Conservation (phyloP, 257 asterid genomes). For the Voacanga thouarsii region DNA sequence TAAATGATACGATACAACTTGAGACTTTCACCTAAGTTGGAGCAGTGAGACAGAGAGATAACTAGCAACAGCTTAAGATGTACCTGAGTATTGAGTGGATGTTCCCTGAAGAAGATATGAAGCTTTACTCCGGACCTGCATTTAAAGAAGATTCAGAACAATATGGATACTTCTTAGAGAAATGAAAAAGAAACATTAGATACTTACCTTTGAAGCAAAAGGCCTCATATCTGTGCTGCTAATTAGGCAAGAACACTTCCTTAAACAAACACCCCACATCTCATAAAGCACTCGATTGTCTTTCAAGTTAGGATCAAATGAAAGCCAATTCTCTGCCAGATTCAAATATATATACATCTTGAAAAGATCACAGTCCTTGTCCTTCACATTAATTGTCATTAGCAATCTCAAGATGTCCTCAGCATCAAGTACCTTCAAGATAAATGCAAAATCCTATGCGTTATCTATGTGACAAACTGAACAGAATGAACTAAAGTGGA, state of each 20-base stretch:
- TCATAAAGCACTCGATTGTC: conserved; percentile 40
- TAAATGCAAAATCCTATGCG: neutral
- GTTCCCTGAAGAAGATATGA: conserved; percentile 84
- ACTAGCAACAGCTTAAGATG: neutral
- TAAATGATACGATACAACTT: neutral
- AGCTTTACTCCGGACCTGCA: conserved; percentile 94
- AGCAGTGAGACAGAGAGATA: neutral
- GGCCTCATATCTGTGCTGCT: conserved; percentile 76
- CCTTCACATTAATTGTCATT: conserved; percentile 59
- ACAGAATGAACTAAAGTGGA: neutral
- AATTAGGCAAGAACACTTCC: conserved; percentile 74
- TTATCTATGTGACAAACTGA: neutral
- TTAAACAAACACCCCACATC: conserved; percentile 65
- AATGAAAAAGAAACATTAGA: conserved; percentile 3
- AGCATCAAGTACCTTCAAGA: conserved; percentile 50
- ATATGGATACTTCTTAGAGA: neutral
- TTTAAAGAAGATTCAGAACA: neutral
- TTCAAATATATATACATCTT: conserved; percentile 63
- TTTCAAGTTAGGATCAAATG: conserved; percentile 35
- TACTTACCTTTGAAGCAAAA: conserved; percentile 73
- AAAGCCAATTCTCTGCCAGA: conserved; percentile 78
- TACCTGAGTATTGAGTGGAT: conserved; percentile 40
- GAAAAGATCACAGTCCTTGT: conserved; percentile 65
- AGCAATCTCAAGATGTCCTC: conserved; percentile 56
- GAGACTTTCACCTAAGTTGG: neutral